These are phyloP conservation scores for Rossbeevera mucosa DNA, from an alignment of 768 basidiomycete species.

Conservation along the genomic window DNA sequence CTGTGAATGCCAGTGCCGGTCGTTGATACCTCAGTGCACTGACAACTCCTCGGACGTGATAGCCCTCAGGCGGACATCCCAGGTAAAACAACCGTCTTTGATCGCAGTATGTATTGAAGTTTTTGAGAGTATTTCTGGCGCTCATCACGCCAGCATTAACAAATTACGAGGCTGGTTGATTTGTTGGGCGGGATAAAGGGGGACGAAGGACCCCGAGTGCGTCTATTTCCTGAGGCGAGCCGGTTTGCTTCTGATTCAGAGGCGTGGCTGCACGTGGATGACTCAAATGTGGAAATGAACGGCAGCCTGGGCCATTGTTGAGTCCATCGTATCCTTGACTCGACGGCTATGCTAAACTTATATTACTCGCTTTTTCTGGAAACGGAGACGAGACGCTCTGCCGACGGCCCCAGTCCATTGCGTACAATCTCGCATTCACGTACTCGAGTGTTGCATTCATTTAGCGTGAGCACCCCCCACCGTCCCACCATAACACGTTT, in stretches of 20 bases:
- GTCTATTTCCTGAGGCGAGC: constrained; percentile 14
- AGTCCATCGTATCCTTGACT: neutral
- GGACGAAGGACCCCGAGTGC: constrained; percentile 24
- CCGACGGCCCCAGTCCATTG: constrained; percentile 19
- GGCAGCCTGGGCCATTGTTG: neutral
- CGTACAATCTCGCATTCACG: constrained; percentile 25
- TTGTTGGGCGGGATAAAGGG: constrained; percentile 9
- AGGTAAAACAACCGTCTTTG: constrained; percentile 10
- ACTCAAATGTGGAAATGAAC: constrained; percentile 2
- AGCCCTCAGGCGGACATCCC: constrained; percentile 4
- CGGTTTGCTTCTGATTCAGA: constrained; percentile 13
- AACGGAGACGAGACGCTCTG: constrained; percentile 20
- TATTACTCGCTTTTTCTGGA: constrained; percentile 11
- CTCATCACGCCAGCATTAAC: constrained; percentile 16
- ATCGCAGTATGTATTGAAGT: constrained; percentile 3
- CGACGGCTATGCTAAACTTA: constrained; percentile 3
- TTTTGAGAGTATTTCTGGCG: constrained; percentile 13
- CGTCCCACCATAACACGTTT: constrained; percentile 20
- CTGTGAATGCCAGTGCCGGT: neutral
- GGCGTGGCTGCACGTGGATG: constrained; percentile 15
- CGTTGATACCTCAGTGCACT: neutral
- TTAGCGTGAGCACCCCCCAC: constrained; percentile 12
- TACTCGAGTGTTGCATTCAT: constrained; percentile 21
- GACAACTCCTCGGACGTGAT: constrained; percentile 22
- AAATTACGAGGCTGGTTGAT: constrained; percentile 13